Conservation (phyloP, 768 basidiomycete genomes). For the Lentinula guzmanii region DNA sequence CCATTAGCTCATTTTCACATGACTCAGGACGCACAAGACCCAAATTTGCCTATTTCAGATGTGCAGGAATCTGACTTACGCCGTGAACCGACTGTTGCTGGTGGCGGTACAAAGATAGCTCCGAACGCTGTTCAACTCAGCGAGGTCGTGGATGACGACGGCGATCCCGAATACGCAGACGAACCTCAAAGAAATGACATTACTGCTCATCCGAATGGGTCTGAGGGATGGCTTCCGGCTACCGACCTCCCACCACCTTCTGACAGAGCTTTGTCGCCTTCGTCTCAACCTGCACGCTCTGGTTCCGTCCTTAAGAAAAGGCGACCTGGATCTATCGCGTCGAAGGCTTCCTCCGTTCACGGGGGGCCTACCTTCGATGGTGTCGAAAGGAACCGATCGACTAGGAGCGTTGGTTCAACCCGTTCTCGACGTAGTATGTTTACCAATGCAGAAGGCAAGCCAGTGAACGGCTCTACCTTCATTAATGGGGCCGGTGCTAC, state of each 20-base stretch:
- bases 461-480: constrained; percentile 35
- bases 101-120: not conserved
- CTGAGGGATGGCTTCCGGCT: constrained; percentile 8
- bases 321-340: not conserved
- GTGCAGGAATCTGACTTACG: not conserved
- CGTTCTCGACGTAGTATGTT: constrained; percentile 26
- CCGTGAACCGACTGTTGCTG: constrained; percentile 2
- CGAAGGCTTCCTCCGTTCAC: not conserved
- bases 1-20: constrained; percentile 1
- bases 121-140: not conserved
- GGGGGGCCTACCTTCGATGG: not conserved
- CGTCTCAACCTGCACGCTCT: not conserved
- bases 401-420: constrained; percentile 12
- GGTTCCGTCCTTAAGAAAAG: constrained; percentile 5
- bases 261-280: not conserved
- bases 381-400: not conserved
- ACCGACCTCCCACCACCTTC: not conserved
- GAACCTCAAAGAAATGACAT: not conserved
- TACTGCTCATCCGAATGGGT: constrained; percentile 5
- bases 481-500: constrained; percentile 49
- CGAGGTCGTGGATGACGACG: not conserved
- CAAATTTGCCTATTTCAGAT: not conserved
- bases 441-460: constrained; percentile 25
- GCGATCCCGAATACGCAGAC: not conserved
- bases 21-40: not conserved